Evolutionary conservation across 257 asterid genomes (phyloP).

Genomic region (Solanum pimpinellifolium): DNA sequence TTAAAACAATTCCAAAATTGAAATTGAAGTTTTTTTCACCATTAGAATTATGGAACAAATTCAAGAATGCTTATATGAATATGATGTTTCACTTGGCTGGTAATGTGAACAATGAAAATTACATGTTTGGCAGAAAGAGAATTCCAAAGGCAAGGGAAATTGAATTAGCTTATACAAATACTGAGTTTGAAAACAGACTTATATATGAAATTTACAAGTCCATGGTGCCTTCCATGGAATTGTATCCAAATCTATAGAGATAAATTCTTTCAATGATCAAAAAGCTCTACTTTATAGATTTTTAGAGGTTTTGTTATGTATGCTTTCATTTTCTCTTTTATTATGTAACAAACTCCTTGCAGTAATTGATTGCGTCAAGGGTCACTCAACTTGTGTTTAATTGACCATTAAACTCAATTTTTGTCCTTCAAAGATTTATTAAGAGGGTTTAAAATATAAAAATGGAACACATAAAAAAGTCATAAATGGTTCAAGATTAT

Average conservation of each 20-base stretch:
- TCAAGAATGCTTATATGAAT: conserved; percentile 22
- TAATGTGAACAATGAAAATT: not conserved
- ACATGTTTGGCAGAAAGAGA: not conserved
- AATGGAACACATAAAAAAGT: too few species aligned
- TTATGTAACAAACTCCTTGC: not conserved
- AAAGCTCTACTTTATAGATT: not conserved
- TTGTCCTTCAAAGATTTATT: not conserved
- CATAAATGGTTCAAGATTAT: too few species aligned
- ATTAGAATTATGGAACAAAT: conserved; percentile 10
- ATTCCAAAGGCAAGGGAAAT: conserved; percentile 8
- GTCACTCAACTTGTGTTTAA: not conserved
- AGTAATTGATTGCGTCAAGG: not conserved
- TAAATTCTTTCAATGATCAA: not conserved
- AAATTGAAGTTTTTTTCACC: conserved; percentile 18
- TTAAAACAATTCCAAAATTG: conserved; percentile 9
- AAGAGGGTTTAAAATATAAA: too few species aligned
- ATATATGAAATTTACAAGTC: conserved; percentile 69
- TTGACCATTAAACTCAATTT: not conserved
- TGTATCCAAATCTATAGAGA: conserved; percentile 8
- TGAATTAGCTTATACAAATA: conserved; percentile 5
- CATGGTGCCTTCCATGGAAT: conserved; percentile 44
- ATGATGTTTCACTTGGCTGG: conserved; percentile 22
- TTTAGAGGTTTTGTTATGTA: not conserved
- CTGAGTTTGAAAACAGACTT: conserved; percentile 53
- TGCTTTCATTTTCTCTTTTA: not conserved